Evolutionary conservation across 805 yeast species (phyloP).

Genomic region (Kuraishia piskuri): DNA sequence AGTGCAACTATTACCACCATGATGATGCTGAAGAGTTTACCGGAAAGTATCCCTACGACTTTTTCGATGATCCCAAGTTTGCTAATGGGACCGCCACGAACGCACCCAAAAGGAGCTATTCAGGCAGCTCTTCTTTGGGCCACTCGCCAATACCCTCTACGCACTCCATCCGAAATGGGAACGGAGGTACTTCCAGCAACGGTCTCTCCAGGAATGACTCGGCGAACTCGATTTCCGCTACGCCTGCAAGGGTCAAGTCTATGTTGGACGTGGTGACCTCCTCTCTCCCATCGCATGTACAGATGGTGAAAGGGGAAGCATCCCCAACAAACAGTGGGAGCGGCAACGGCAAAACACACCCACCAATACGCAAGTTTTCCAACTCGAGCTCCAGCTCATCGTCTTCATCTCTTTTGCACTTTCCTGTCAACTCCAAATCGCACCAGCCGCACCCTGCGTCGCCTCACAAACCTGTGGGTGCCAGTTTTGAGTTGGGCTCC

Average conservation of each 20-base stretch:
- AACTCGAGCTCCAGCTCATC: background rate
- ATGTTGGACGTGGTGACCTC: slow-evolving; percentile 3
- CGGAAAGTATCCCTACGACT: background rate
- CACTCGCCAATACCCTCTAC: background rate
- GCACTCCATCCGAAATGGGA: background rate
- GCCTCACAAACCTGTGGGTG: background rate
- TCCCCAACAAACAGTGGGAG: background rate
- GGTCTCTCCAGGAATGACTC: background rate
- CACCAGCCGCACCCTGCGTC: background rate
- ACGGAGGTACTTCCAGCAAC: background rate
- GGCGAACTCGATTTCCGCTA: background rate
- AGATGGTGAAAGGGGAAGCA: background rate
- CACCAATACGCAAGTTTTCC: background rate
- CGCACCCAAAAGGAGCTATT: background rate
- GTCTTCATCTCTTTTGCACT: background rate
- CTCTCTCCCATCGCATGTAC: background rate
- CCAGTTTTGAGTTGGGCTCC: background rate
- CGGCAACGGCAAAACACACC: background rate
- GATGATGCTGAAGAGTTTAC: slow-evolving; percentile 1
- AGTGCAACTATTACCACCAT: slow-evolving; percentile 13
- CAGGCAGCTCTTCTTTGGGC: background rate
- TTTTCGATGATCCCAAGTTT: background rate
- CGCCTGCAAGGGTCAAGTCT: slow-evolving; percentile 2
- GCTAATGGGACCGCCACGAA: background rate
- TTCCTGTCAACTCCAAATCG: background rate